phyloP scores from a whole-genome alignment of 495 filamentous ascomycete species.

The Hyaloscypha hepaticicola region DNA sequence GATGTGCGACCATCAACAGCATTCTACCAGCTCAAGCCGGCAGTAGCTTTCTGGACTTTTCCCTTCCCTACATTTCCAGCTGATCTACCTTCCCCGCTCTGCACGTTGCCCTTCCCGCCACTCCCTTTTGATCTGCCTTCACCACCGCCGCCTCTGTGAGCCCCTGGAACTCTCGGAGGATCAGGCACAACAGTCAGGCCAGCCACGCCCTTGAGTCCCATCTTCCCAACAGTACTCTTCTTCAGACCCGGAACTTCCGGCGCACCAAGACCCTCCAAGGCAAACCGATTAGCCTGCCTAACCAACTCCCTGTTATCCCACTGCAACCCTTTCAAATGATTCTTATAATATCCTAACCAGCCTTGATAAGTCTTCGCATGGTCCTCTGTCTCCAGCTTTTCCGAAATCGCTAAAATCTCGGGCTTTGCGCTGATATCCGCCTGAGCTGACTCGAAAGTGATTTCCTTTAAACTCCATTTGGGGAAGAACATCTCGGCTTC shows the following conservation, averaged over 20 bases:
- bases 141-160: conserved; percentile 19
- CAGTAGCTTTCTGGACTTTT: background rate
- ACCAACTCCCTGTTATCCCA: conserved; percentile 43
- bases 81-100: conserved; percentile 22
- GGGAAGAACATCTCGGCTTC: conserved; percentile 60
- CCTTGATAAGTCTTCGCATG: conserved; percentile 38
- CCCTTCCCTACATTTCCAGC: conserved; percentile 10
- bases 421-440: conserved; percentile 35
- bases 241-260: conserved; percentile 45
- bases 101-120: conserved; percentile 4
- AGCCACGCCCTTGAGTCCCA: conserved; percentile 49
- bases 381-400: conserved; percentile 24
- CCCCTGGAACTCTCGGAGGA: conserved; percentile 20
- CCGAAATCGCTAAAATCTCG: conserved; percentile 28
- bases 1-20: background rate
- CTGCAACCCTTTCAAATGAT: conserved; percentile 41
- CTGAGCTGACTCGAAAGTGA: conserved; percentile 32
- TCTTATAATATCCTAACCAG: conserved; percentile 53
- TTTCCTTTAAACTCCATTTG: conserved; percentile 37
- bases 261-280: conserved; percentile 41
- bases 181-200: conserved; percentile 39
- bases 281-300: conserved; percentile 44
- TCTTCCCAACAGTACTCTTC: conserved; percentile 49
- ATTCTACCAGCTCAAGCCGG: conserved; percentile 6
- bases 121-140: conserved; percentile 18